Evolutionary conservation across 768 basidiomycete species (phyloP).

Genomic region (Galerina sulciceps): DNA sequence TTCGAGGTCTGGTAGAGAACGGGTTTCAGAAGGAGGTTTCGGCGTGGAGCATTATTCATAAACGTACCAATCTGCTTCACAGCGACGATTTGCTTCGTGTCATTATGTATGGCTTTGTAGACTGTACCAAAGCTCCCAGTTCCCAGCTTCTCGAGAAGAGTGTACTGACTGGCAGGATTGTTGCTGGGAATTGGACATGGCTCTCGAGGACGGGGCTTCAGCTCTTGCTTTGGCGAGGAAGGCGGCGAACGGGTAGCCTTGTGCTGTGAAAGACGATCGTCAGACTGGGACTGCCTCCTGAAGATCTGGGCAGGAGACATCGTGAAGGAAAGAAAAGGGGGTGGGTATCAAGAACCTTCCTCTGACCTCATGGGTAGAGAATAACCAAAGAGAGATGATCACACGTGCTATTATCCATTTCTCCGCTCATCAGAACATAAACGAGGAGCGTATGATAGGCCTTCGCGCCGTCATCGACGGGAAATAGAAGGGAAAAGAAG

Average conservation of each 20-base stretch:
- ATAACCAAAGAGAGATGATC: conserved; percentile 20
- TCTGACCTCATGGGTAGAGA: conserved; percentile 30
- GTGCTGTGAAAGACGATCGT: conserved; percentile 34
- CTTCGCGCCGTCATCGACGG: not conserved
- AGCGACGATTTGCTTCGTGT: conserved; percentile 92
- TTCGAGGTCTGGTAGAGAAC: conserved; percentile 74
- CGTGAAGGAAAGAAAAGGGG: conserved; percentile 20
- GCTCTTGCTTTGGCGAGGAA: conserved; percentile 51
- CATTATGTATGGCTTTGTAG: conserved; percentile 96
- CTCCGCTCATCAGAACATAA: conserved; percentile 1
- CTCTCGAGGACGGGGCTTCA: conserved; percentile 46
- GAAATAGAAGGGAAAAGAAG: not conserved
- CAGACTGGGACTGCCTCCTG: conserved; percentile 27
- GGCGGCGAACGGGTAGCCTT: conserved; percentile 52
- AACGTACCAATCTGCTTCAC: conserved; percentile 94
- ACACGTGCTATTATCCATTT: conserved; percentile 10
- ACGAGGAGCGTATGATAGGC: not conserved
- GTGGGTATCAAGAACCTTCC: conserved; percentile 15
- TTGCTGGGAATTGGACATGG: conserved; percentile 73
- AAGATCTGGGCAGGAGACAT: conserved; percentile 20
- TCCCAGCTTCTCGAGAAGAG: conserved; percentile 93
- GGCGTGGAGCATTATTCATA: conserved; percentile 3
- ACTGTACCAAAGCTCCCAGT: conserved; percentile 97
- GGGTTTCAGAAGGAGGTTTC: conserved; percentile 8
- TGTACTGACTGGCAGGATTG: conserved; percentile 91